Percentiles rank a stretch among this genome's conserved stretches.
Conservation (phyloP, 2,329 filamentous ascomycete species). For the Claviceps digitariae region DNA sequence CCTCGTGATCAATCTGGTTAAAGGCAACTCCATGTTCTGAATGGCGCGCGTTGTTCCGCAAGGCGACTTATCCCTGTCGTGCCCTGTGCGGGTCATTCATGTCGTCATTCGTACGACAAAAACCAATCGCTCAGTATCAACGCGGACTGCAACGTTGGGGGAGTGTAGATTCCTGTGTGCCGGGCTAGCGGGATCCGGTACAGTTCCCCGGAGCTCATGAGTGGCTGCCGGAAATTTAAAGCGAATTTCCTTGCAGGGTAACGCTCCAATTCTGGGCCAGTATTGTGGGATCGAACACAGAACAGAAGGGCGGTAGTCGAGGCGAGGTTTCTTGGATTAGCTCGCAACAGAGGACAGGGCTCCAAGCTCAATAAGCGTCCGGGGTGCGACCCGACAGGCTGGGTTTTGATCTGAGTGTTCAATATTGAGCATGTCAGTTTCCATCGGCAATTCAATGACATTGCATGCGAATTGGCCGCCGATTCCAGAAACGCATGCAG, state of each 20-base stretch:
- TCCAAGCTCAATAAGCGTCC: neutral
- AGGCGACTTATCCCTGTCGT: neutral
- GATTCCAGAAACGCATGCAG: neutral
- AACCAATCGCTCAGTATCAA: neutral
- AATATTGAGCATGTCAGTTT: neutral
- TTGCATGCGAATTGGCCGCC: neutral
- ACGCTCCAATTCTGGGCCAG: neutral
- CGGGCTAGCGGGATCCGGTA: constrained; percentile 8
- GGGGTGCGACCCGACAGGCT: constrained; percentile 8
- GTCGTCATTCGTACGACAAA: constrained; percentile 2
- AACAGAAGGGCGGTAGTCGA: neutral
- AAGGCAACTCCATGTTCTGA: neutral
- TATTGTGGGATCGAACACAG: neutral
- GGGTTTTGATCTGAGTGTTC: constrained; percentile 9
- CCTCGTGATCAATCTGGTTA: neutral
- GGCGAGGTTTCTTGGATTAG: neutral
- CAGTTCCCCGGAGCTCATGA: constrained; percentile 8
- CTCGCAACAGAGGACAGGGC: neutral
- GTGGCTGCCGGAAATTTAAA: constrained; percentile 4
- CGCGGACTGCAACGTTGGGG: neutral
- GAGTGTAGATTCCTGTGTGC: constrained; percentile 5
- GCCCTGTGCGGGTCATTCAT: neutral
- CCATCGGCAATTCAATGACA: neutral
- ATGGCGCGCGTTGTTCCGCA: neutral
- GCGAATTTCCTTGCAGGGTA: neutral